These are phyloP conservation scores for Zychaea mexicana DNA, from an alignment of 371 early-diverging fungal species.

Conservation along the genomic window DNA sequence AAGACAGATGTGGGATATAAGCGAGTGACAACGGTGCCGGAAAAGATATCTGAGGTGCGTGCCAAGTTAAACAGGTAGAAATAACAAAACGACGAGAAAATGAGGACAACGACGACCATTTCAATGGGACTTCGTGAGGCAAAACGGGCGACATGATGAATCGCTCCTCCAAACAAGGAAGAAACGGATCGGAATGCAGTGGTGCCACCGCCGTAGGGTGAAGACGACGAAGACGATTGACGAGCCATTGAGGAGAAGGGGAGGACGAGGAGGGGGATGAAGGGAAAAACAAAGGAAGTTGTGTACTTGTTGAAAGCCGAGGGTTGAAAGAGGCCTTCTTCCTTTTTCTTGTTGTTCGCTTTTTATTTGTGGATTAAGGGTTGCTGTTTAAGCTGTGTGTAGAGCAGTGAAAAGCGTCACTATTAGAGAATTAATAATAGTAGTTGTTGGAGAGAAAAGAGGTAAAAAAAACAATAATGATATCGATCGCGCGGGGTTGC, in stretches of 20 bases:
- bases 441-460: too few relatives aligned
- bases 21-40: slow-evolving; percentile 52
- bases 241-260: neutral
- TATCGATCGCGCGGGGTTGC: too few relatives aligned
- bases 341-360: too few relatives aligned
- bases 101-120: slow-evolving; percentile 74
- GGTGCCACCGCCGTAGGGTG: slow-evolving; percentile 7
- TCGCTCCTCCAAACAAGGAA: slow-evolving; percentile 21
- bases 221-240: neutral
- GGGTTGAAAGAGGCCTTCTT: neutral
- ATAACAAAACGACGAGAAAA: slow-evolving; percentile 76
- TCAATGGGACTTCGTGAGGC: slow-evolving; percentile 76
- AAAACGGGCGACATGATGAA: slow-evolving; percentile 22
- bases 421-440: too few relatives aligned
- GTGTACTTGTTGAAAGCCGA: neutral
- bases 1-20: slow-evolving; percentile 57
- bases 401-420: too few relatives aligned
- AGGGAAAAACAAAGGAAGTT: neutral
- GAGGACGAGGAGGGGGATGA: neutral
- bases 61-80: slow-evolving; percentile 78
- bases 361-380: too few relatives aligned
- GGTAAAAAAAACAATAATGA: too few relatives aligned
- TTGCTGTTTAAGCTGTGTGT: neutral
- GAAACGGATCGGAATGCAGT: slow-evolving; percentile 26
- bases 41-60: slow-evolving; percentile 70